These are phyloP conservation scores for Venturia asperata DNA, from an alignment of 2,329 filamentous ascomycete genomes.

Conservation along the genomic window DNA sequence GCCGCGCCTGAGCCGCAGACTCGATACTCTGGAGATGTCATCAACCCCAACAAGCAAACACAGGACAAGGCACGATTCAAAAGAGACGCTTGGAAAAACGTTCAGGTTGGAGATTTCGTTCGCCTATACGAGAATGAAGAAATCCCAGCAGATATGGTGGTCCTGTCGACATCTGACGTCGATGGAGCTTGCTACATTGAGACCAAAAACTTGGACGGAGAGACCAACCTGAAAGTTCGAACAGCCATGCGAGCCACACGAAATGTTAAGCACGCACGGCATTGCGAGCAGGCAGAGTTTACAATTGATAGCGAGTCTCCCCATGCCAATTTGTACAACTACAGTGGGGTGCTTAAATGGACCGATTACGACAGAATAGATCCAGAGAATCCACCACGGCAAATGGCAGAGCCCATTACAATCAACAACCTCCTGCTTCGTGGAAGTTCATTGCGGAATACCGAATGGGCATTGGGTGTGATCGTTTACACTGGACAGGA, in stretches of 20 bases:
- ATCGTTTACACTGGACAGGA: constrained; percentile 93
- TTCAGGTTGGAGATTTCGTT: constrained; percentile 93
- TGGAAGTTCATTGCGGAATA: constrained; percentile 90
- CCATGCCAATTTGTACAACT: constrained; percentile 91
- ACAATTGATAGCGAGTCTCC: constrained; percentile 82
- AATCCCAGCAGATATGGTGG: constrained; percentile 85
- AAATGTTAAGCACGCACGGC: constrained; percentile 75
- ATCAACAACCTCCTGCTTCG: constrained; percentile 94
- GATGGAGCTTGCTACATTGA: constrained; percentile 96
- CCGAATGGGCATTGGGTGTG: constrained; percentile 88
- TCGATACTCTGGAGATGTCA: constrained; percentile 58
- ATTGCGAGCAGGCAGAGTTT: constrained; percentile 88
- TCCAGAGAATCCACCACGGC: constrained; percentile 54
- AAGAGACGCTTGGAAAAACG: constrained; percentile 88
- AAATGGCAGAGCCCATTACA: constrained; percentile 85
- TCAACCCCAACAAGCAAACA: constrained; percentile 62
- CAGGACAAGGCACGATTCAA: constrained; percentile 77
- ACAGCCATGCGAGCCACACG: constrained; percentile 82
- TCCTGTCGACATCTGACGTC: constrained; percentile 84
- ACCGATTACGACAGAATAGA: constrained; percentile 61
- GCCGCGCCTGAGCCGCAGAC: constrained; percentile 23
- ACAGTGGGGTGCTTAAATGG: constrained; percentile 87
- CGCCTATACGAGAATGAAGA: constrained; percentile 95
- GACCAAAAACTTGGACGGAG: constrained; percentile 95
- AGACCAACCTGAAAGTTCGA: constrained; percentile 94